phyloP scores from a whole-genome alignment of 2,329 filamentous ascomycete species.

The Fusarium sarcochroum region DNA sequence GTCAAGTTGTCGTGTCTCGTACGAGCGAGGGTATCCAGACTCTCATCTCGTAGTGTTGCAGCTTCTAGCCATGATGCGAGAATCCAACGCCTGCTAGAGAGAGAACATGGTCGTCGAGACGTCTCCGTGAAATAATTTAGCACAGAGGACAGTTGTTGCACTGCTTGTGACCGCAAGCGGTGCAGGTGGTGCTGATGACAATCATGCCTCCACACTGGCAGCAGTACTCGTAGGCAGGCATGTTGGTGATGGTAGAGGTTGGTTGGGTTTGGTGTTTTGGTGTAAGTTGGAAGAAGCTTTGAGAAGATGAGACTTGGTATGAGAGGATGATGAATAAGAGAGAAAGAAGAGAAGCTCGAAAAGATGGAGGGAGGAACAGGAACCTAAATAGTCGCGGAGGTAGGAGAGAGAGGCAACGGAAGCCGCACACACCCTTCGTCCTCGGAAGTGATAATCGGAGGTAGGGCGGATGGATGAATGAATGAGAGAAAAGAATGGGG shows the following conservation, averaged over 20 bases:
- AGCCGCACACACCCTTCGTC: constrained; percentile 10
- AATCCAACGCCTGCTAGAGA: not conserved
- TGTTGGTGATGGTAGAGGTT: constrained; percentile 45
- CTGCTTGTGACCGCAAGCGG: constrained; percentile 64
- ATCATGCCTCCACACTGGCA: constrained; percentile 69
- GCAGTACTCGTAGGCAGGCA: constrained; percentile 66
- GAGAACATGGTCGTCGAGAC: constrained; percentile 19
- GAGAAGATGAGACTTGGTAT: not conserved
- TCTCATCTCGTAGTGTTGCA: constrained; percentile 17
- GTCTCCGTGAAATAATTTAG: constrained; percentile 42
- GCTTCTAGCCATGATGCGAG: not conserved
- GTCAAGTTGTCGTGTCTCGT: constrained; percentile 29
- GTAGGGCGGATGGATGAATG: constrained; percentile 7
- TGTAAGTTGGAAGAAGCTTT: constrained; percentile 8
- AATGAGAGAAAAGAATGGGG: constrained; percentile 14
- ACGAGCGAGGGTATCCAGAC: constrained; percentile 10
- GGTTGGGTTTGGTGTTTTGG: constrained; percentile 14
- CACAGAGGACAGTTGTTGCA: constrained; percentile 62
- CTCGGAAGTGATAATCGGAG: constrained; percentile 36
- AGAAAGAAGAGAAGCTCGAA: not conserved
- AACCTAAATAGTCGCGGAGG: constrained; percentile 42
- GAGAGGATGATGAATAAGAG: constrained; percentile 11
- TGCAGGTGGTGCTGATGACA: constrained; percentile 69
- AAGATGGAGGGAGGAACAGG: constrained; percentile 28
- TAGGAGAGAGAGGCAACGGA: constrained; percentile 15